Percentiles rank a stretch among this genome's conserved stretches.
Evolutionary conservation across 331 rosid genomes (phyloP).

Genomic region (Rhamnella rubrinervis): DNA sequence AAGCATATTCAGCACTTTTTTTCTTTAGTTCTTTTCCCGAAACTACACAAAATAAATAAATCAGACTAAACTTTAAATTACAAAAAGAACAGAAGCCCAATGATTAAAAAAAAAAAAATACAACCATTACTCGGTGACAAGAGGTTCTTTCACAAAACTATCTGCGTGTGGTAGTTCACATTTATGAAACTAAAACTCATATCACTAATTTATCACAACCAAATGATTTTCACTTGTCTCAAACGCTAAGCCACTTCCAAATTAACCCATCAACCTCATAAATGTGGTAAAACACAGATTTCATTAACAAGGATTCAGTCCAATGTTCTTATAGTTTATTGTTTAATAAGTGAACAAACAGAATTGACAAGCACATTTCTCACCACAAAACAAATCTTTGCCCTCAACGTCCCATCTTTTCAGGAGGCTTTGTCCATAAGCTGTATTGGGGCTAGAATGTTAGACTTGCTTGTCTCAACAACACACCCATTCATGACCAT

Average conservation of each 20-base stretch:
- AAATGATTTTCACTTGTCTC: no score
- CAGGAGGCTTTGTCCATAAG: conserved; percentile 82
- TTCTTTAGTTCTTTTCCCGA: no score
- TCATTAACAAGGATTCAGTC: not conserved
- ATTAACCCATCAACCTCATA: not conserved
- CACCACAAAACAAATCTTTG: not conserved
- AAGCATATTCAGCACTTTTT: no score
- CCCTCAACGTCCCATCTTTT: conserved; percentile 5
- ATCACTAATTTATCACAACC: no score
- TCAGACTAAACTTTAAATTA: no score
- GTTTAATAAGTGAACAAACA: conserved; percentile 23
- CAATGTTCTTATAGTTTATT: conserved; percentile 5
- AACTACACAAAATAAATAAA: no score
- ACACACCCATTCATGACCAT: conserved; percentile 97
- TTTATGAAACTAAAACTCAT: no score
- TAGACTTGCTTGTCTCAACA: conserved; percentile 82
- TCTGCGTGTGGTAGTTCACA: no score
- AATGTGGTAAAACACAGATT: not conserved
- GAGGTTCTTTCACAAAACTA: no score
- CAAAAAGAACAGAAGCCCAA: no score
- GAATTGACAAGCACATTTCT: conserved; percentile 12
- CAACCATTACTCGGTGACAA: no score
- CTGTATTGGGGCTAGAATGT: conserved; percentile 84
- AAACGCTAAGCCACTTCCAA: not conserved
- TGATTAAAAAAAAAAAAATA: no score